Base-by-base conservation (phyloP, 2,329 filamentous ascomycete genomes). In the Teratosphaeria nubilosa region DNA sequence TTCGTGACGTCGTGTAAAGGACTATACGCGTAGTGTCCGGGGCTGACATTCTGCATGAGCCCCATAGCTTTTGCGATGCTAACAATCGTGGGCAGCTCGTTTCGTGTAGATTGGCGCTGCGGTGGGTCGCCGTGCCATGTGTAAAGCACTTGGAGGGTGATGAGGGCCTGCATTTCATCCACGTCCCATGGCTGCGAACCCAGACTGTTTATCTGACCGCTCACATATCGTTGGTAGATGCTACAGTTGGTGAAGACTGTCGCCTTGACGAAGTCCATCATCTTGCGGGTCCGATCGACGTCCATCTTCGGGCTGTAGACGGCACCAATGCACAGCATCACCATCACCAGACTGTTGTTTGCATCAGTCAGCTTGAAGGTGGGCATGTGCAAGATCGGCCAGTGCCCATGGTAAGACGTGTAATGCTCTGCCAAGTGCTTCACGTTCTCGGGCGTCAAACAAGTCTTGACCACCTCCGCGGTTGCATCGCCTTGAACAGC, bases 271-370 rank as follows among this genome's bases (percentile, higher is more conserved):
- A 82, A 77, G 59, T 86, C 82, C 79, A 87, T 87, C 72, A 89
- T 78, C 68, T 84, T 82, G 61, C 86, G 83, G 62, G 87, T 84
- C 63, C 87, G 78, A 60, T 78, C 75, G 51, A 84, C 73, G 30
- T 77, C 75, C 61, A 87, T 74, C 60, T 78, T 79, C 56, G 86
- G 80, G 55, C 87, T 88, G 72, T 90, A 91, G 58, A 88, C 87
- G 48, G 87, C 86, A 41, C 87, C 87, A 65, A 88, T 79, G 69
- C 85, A 88, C 66, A 87, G 84, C 78, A 91, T 87, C 61, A 80
- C 80, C 60, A 87, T 78, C 54, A 88, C 75, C 60, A 90, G 78
- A 63, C 85, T 84, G 60, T 85, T 83, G 69, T 86, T 84, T 53
- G 84, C 82, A 61, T 85, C 80, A 61, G 81, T 77, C 56, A 87